Evolutionary conservation across 495 filamentous ascomycete genomes (phyloP).

Genomic region (Hypoxylon subgilvum): DNA sequence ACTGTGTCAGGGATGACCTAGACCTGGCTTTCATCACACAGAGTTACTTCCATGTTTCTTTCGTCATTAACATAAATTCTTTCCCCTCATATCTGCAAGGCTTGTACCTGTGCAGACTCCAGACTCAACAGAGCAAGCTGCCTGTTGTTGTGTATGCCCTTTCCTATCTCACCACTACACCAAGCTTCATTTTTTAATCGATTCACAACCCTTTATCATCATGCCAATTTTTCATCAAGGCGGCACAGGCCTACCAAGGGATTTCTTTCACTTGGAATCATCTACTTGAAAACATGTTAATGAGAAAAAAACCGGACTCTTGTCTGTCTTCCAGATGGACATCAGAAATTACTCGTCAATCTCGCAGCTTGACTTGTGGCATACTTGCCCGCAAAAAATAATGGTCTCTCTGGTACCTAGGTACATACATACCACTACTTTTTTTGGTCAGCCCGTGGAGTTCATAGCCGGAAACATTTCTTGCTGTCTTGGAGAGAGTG

Average conservation of each 20-base stretch:
- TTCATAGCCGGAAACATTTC: constrained; percentile 26
- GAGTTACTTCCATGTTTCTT: constrained; percentile 23
- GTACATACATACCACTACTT: constrained; percentile 22
- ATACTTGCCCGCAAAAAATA: constrained; percentile 11
- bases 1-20: constrained; percentile 31
- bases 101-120: constrained; percentile 29
- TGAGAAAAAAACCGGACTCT: neutral
- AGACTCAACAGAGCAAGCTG: constrained; percentile 16
- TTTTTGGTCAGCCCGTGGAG: constrained; percentile 19
- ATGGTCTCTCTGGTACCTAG: neutral
- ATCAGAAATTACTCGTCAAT: constrained; percentile 4
- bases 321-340: constrained; percentile 4
- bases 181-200: constrained; percentile 7
- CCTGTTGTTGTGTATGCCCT: constrained; percentile 14
- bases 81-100: constrained; percentile 32
- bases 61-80: constrained; percentile 36
- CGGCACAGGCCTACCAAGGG: constrained; percentile 1
- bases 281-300: neutral
- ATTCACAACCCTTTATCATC: constrained; percentile 4
- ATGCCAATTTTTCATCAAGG: constrained; percentile 1
- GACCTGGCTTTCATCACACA: constrained; percentile 6
- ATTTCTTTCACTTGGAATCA: constrained; percentile 7
- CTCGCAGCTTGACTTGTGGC: constrained; percentile 10
- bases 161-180: constrained; percentile 2
- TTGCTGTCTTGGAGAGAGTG: constrained; percentile 15